Percentiles rank a stretch among this genome's conserved stretches.
Conservation (phyloP, 495 filamentous ascomycete genomes). For the Melanomma pulvis-pyrius region DNA sequence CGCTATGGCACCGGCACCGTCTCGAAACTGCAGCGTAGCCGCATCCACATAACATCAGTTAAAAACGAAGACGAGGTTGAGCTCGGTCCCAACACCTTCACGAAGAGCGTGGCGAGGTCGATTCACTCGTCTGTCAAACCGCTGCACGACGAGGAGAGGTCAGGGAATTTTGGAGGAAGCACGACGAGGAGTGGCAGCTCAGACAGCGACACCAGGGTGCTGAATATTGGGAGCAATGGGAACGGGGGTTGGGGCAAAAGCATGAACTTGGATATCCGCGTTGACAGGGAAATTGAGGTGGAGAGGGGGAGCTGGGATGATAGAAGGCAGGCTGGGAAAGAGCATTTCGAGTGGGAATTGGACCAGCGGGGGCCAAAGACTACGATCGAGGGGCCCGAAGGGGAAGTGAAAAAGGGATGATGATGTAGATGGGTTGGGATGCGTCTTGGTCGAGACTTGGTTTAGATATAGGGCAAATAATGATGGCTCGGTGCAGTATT, state of each 20-base stretch:
- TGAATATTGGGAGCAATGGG: not conserved
- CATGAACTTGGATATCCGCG: conserved; percentile 11
- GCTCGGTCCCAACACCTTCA: not conserved
- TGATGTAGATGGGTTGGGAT: not conserved
- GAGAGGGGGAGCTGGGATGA: conserved; percentile 18
- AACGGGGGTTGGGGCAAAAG: conserved; percentile 4
- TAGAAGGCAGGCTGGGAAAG: not conserved
- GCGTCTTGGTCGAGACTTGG: too few species aligned
- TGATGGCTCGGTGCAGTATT: too few species aligned
- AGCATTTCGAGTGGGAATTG: conserved; percentile 11
- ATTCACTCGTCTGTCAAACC: not conserved
- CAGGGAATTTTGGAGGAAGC: not conserved
- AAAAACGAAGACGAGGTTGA: conserved; percentile 7
- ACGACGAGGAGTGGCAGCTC: conserved; percentile 5
- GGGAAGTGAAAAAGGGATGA: conserved; percentile 3
- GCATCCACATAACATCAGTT: not conserved
- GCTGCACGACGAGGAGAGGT: not conserved
- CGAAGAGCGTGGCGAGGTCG: not conserved
- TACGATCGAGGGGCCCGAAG: conserved; percentile 25
- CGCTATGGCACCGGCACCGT: conserved; percentile 10
- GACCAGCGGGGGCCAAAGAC: conserved; percentile 16
- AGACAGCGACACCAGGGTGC: conserved; percentile 12
- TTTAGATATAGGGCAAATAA: too few species aligned
- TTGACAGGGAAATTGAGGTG: conserved; percentile 28
- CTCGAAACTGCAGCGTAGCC: not conserved